Evolutionary conservation across 495 filamentous ascomycete species (phyloP).

Genomic region (Podospora bellae-mahoneyi): DNA sequence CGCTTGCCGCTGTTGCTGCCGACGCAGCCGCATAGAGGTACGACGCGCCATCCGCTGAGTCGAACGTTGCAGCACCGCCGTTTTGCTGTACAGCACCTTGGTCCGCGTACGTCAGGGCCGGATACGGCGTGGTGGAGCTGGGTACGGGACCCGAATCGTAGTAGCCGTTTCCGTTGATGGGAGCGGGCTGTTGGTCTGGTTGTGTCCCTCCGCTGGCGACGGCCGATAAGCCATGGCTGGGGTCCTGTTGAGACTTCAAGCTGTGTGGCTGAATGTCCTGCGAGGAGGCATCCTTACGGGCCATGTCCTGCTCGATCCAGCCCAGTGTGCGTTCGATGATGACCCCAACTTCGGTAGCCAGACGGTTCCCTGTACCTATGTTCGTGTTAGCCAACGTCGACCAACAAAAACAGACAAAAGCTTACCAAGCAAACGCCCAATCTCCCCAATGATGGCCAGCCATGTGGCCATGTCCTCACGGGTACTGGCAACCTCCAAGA

Average conservation of each 20-base stretch:
- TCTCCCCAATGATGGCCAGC: conserved; percentile 63
- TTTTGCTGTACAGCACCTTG: conserved; percentile 28
- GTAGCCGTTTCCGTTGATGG: conserved; percentile 28
- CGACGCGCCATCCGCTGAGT: conserved; percentile 18
- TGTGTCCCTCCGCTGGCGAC: conserved; percentile 14
- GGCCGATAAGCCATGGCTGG: background rate
- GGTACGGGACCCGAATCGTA: conserved; percentile 22
- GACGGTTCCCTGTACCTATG: conserved; percentile 34
- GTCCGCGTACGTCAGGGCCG: conserved; percentile 23
- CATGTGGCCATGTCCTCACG: conserved; percentile 65
- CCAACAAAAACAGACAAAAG: conserved; percentile 3
- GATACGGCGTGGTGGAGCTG: conserved; percentile 22
- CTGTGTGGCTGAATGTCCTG: conserved; percentile 14
- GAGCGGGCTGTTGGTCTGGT: conserved; percentile 11
- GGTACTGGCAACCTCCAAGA: conserved; percentile 52
- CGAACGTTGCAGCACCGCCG: conserved; percentile 24
- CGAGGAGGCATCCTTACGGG: conserved; percentile 22
- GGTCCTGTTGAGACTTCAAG: conserved; percentile 7
- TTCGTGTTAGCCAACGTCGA: conserved; percentile 2
- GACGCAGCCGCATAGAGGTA: conserved; percentile 27
- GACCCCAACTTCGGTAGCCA: conserved; percentile 37
- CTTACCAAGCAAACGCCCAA: conserved; percentile 61
- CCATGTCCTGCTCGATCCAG: conserved; percentile 46
- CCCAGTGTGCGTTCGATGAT: conserved; percentile 44
- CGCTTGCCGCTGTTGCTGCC: conserved; percentile 15